Evolutionary conservation across 2,329 filamentous ascomycete genomes (phyloP), one percentile per base, ranked within the genome.

Genomic region (Aspergillus niger): DNA sequence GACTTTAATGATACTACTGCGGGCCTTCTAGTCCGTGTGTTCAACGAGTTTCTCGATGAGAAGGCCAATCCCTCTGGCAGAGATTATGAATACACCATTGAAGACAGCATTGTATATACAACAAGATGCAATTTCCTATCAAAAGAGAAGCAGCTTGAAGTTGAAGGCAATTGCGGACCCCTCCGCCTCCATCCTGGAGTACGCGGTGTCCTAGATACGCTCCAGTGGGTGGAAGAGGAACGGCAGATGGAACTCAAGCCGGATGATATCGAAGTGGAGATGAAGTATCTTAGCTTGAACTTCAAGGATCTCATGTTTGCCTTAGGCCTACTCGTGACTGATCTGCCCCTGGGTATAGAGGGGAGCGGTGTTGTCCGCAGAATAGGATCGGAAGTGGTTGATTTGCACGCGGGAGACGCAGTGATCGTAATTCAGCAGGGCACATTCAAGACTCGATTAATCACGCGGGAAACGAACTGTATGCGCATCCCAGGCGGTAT

Each of bases 351-450:
- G 2, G 74, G 75, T 1, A 41, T 73, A 1, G 76, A 78, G 36
- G 72, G 67, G 2, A 66, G 64, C 50, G 76, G 75, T 20, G 55
- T 75, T 13, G 65, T 78, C n/a, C 66, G 62, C 24, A 52, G 55
- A 10, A 62, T 75, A 2, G 76, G 76, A 13, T 52, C 50, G 3
- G 62, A 58, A 7, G 70, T 74, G 13, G 61, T 52, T 1, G 58
- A 63, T 17, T 50, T 77, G 5, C 30, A 55, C 2, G 55, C 66
- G 5, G 76, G 75, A 3, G 75, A 78, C 32, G 59, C 66, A 22
- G 72, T 78, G 0, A 61, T 70, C 8, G 38, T 63, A 2, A 57
- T 64, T 20, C 51, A 60, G n/a, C 44, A 58, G 30, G 59, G 59
- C 2, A 41, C 58, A 8, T 57, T 65, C 3, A 48, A 43, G 10